Evolutionary conservation across 73 alveolate genomes (phyloP), one percentile per base, ranked within the genome.

Genomic region (Paramecium primaurelia): DNA sequence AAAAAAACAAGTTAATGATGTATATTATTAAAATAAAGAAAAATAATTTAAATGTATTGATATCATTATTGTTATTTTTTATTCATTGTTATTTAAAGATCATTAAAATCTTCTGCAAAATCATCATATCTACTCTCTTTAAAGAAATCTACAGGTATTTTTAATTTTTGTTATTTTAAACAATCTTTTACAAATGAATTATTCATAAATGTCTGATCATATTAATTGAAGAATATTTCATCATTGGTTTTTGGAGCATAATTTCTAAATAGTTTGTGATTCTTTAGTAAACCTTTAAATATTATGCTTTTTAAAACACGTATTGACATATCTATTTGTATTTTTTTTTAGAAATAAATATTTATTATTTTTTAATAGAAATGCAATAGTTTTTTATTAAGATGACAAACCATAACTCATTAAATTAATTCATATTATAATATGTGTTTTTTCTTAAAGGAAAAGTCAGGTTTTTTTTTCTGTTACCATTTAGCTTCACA

Each of bases 1-100:
- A 94, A 94, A 94, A 94, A 94, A 92, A 83, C 99, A 97, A 90
- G 99, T 11, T 71, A 71, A 71, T 71, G 86, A 71, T 49, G 60
- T 49, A 2, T 49, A 49, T 49, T 49, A 49, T 49, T 49, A 49
- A 49, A 49, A 49, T 49, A 49, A 12, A 49, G 60, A 49, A 49
- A 49, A 49, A 49, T 49, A 49, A 16, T 12, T 49, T 16, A 49
- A 49, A 16, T 49, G 25, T 40, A 40, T 40, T 12, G 8, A 14
- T 16, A 12, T 49, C 60, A 49, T 16, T 49, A 6, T 49, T 49
- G 6, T 49, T 49, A 14, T 8, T 49, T 49, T 0, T 49, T 49
- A 49, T 4, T 12, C 8, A 3, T 49, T 11, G 60, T 49, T 49
- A 14, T 8, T 49, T 16, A 49, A 6, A 49, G 10, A 49, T 49